Base-by-base conservation (phyloP, 345 rosid species). In the Eucalyptus grandis region DNA sequence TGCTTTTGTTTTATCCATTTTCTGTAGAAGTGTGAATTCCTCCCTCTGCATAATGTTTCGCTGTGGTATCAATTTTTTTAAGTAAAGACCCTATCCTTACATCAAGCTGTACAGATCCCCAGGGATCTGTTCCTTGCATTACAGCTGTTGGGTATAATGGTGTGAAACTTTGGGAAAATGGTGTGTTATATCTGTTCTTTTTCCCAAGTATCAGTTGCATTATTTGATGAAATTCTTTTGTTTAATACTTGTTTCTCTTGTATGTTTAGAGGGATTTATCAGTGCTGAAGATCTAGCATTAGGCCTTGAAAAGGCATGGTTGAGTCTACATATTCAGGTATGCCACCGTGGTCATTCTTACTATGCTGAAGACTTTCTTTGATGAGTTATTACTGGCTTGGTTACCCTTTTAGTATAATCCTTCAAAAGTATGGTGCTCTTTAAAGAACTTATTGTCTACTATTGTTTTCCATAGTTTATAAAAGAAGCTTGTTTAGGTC, bases 241-340 rank as follows among this genome's bases (percentile, higher is more conserved):
- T 49, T 14, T 53, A 22, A 47, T 89, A 46, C 47, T 62, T 90
- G 88, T 87, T 89, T 54, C 93, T 82, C 62, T 67, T 83, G 22
- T 58, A 86, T 60, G 86, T 69, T 54, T 94, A 98, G 99, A 95
- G 90, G 99, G 99, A 88, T 93, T 90, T 90, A 89, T 98, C n/a
- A 60, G 89, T 91, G 95, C 99, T 91, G 97, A 95, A 92, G 94
- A 69, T 88, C 91, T 98, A 34, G 94, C 97, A 44, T 95, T 97
- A 86, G 92, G 91, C 91, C 94, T 98, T 87, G 98, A 97, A 92
- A 95, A 95, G 91, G 99, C 96, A 16, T 95, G 95, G 96, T 44
- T 97, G 92, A 94, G 96, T 90, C 97, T 98, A 91, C 99, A 96
- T 90, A 92, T 96, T 90, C 98, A 97, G 96, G 99, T 96, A 91